Evolutionary conservation across 352 stramenopile genomes (phyloP), one percentile per base, ranked within the genome.

Genomic region (Phytophthora fragariae): DNA sequence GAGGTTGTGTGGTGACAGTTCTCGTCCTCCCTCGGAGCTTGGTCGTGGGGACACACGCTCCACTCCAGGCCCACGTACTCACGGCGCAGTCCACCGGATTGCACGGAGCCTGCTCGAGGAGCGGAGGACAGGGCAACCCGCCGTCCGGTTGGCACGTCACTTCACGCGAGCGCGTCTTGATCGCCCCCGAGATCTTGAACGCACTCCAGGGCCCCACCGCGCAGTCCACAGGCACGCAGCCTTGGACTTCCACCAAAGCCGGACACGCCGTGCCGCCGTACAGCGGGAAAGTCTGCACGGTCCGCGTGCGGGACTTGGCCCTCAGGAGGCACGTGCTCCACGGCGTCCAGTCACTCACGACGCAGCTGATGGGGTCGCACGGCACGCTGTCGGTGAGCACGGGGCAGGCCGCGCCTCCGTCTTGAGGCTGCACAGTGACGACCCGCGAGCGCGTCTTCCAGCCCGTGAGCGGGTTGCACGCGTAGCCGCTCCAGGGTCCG

Each of bases 311-410:
- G 19, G 72, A 73, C 61, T 81, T 82, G 24, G 75, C 64, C 33
- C 62, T 63, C 24, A 78, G 59, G 21, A 82, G 68, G 57, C 83
- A 92, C 21, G 62, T 57, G 24, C 76, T 76, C 73, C 74, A 89
- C 21, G 63, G 49, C 2, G 62, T 79, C 84, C 84, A 92, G 50
- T 77, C 58, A 19, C 69, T 79, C 4, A 87, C 69, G 14, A 73
- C 74, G 39, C 82, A 89, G 73, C 83, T 72, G 12, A 90, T 72
- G 6, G 76, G 75, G 56, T 85, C 78, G 47, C 85, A 90, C 11
- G 59, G 70, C 1, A 67, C 59, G 4, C 29, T 75, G 1, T 87
- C 80, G 0, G 57, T 55, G 1, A 85, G 61, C 21, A 73, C 17
- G 0, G 77, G 73, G 57, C 80, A 89, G 7, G 59, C 54, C 0